phyloP scores from a whole-genome alignment of 768 basidiomycete genomes.

The Boletus tomentosulus region DNA sequence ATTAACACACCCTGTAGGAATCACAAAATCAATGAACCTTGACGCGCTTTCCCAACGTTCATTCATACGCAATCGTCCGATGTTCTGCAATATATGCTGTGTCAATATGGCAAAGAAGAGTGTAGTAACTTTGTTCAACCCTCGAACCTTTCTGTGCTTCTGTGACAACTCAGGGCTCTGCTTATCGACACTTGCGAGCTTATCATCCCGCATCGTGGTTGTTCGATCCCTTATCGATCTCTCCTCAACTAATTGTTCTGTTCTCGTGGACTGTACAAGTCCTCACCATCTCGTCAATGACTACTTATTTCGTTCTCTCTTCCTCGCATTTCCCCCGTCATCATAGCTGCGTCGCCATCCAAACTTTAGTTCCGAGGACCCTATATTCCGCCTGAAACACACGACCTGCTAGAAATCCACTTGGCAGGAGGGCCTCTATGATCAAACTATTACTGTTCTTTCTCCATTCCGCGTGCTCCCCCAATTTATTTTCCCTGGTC shows the following conservation, averaged over 20 bases:
- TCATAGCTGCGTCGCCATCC: conserved; percentile 1
- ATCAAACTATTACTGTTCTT: conserved; percentile 1
- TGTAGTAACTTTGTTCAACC: conserved; percentile 11
- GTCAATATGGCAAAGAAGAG: conserved; percentile 17
- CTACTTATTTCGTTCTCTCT: neutral
- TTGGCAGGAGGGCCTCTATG: neutral
- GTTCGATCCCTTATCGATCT: neutral
- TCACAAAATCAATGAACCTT: conserved; percentile 17
- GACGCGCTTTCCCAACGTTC: conserved; percentile 4
- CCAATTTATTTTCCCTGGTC: neutral
- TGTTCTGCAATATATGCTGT: conserved; percentile 15
- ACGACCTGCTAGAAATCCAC: conserved; percentile 2
- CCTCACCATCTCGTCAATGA: neutral
- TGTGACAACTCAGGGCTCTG: conserved; percentile 22
- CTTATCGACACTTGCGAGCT: conserved; percentile 22
- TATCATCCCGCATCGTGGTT: conserved; percentile 10
- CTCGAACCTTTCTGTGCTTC: conserved; percentile 23
- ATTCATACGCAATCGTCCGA: conserved; percentile 20
- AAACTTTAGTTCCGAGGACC: conserved; percentile 4
- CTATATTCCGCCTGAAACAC: conserved; percentile 1
- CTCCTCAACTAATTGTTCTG: neutral
- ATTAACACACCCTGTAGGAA: conserved; percentile 4
- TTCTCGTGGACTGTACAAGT: neutral
- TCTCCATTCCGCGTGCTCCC: neutral
- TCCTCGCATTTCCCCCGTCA: neutral